Evolutionary conservation across 2,329 filamentous ascomycete species (phyloP).

Genomic region (Phyllosticta citribraziliensis): DNA sequence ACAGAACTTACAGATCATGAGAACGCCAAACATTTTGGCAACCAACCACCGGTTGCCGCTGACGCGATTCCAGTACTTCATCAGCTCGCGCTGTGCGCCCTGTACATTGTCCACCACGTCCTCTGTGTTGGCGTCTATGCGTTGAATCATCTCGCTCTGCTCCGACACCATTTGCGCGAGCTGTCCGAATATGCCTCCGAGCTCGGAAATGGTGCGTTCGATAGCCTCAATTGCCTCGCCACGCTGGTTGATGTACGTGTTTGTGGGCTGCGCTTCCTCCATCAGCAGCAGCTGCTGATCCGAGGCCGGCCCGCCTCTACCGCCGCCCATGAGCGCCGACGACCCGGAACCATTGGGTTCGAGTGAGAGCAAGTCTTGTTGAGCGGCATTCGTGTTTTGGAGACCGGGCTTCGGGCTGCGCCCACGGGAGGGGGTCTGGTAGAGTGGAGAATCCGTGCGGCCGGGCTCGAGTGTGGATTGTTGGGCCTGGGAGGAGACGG

Average conservation of each 20-base stretch:
- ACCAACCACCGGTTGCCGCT: slow-evolving; percentile 94
- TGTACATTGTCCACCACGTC: slow-evolving; percentile 98
- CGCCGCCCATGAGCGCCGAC: slow-evolving; percentile 6
- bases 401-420: slow-evolving; percentile 41
- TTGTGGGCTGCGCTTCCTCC: slow-evolving; percentile 80
- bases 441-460: slow-evolving; percentile 75
- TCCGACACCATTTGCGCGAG: slow-evolving; percentile 94
- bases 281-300: slow-evolving; percentile 80
- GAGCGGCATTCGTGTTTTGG: slow-evolving; percentile 34
- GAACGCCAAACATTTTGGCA: slow-evolving; percentile 71
- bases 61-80: slow-evolving; percentile 94
- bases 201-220: slow-evolving; percentile 85
- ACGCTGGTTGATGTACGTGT: slow-evolving; percentile 84
- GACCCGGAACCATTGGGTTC: slow-evolving; percentile 51
- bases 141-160: slow-evolving; percentile 94
- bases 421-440: slow-evolving; percentile 63
- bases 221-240: slow-evolving; percentile 96
- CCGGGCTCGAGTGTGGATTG: slow-evolving; percentile 46
- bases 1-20: slow-evolving; percentile 69
- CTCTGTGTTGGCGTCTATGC: slow-evolving; percentile 95
- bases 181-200: slow-evolving; percentile 89
- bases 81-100: slow-evolving; percentile 83
- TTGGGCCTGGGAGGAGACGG: slow-evolving; percentile 55
- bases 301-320: slow-evolving; percentile 42
- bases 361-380: slow-evolving; percentile 65